Percentiles rank a stretch among this genome's conserved stretches.
Conservation (phyloP, 208 protist species). For the Crithidia sp. region DNA sequence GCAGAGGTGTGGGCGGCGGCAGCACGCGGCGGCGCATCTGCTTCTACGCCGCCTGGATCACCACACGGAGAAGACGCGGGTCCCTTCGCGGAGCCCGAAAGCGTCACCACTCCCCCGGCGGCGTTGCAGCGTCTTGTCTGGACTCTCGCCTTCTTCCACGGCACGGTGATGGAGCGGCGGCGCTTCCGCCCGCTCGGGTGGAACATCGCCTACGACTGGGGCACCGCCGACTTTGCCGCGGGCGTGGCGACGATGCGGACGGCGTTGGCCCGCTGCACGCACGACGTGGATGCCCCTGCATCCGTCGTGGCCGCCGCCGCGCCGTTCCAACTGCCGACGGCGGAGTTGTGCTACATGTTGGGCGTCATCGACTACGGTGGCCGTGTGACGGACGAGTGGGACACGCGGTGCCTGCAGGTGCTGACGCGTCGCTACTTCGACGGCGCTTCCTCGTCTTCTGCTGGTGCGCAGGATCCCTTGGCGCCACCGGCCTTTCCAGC, state of each 20-base stretch:
- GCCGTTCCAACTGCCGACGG: constrained; percentile 49
- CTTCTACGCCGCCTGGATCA: not conserved
- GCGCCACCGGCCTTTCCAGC: constrained; percentile 61
- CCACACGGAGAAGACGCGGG: not conserved
- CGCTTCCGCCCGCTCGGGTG: constrained; percentile 94
- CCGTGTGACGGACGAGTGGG: constrained; percentile 93
- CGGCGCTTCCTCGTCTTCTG: not conserved
- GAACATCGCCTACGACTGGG: constrained; percentile 96
- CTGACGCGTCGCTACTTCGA: constrained; percentile 82
- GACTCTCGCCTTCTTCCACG: constrained; percentile 93
- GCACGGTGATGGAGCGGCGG: constrained; percentile 91
- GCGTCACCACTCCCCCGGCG: not conserved
- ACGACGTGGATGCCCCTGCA: constrained; percentile 17
- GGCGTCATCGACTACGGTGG: constrained; percentile 95
- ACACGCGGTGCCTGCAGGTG: constrained; percentile 80
- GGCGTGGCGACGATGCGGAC: constrained; percentile 74
- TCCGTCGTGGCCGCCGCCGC: constrained; percentile 16
- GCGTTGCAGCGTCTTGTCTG: constrained; percentile 87
- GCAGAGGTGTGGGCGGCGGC: constrained; percentile 66
- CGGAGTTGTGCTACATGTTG: constrained; percentile 90
- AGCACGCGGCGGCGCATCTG: not conserved
- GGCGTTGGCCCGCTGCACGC: constrained; percentile 54
- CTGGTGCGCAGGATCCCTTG: constrained; percentile 42
- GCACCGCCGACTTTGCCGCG: constrained; percentile 87
- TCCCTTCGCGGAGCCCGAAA: not conserved